These are phyloP conservation scores for Aspergillus egyptiacus DNA, from an alignment of 495 filamentous ascomycete species.

Conservation along the genomic window DNA sequence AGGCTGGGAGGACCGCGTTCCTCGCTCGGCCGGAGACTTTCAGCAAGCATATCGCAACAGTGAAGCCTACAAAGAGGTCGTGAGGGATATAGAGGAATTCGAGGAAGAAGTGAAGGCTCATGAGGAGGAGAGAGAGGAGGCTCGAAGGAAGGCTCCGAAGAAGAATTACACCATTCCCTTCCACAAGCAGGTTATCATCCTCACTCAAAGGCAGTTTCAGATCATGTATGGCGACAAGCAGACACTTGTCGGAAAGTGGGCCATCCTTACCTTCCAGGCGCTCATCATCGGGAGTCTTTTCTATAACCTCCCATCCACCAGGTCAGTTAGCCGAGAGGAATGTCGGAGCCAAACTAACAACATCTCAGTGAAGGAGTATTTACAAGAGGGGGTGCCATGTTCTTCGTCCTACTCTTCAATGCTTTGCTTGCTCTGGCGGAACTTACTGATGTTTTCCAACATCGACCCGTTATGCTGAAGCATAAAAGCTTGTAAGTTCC, in stretches of 20 bases:
- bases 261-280: slow-evolving; percentile 62
- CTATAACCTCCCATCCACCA: slow-evolving; percentile 59
- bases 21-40: slow-evolving; percentile 55
- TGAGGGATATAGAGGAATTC: slow-evolving; percentile 45
- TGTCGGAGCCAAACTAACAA: slow-evolving; percentile 8
- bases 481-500: slow-evolving; percentile 62
- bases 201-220: slow-evolving; percentile 60
- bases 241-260: slow-evolving; percentile 47
- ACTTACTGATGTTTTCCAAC: slow-evolving; percentile 62
- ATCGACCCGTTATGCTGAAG: slow-evolving; percentile 70
- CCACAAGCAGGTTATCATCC: slow-evolving; percentile 59
- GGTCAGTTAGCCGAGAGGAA: slow-evolving; percentile 16
- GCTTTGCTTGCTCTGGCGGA: slow-evolving; percentile 72
- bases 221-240: slow-evolving; percentile 59
- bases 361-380: slow-evolving; percentile 40
- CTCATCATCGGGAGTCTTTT: slow-evolving; percentile 75
- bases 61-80: slow-evolving; percentile 26
- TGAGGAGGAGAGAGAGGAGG: slow-evolving; percentile 40
- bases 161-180: slow-evolving; percentile 63
- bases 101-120: slow-evolving; percentile 45
- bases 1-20: slow-evolving; percentile 56
- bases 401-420: slow-evolving; percentile 78
- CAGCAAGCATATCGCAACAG: slow-evolving; percentile 48
- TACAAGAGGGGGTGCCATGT: slow-evolving; percentile 51
- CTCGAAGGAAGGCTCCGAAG: slow-evolving; percentile 41